A percentile compares a stretch with the other conserved stretches of the same genome.
These are phyloP conservation scores for Nicotiana undulata DNA, from an alignment of 257 asterid genomes.

Conservation along the genomic window DNA sequence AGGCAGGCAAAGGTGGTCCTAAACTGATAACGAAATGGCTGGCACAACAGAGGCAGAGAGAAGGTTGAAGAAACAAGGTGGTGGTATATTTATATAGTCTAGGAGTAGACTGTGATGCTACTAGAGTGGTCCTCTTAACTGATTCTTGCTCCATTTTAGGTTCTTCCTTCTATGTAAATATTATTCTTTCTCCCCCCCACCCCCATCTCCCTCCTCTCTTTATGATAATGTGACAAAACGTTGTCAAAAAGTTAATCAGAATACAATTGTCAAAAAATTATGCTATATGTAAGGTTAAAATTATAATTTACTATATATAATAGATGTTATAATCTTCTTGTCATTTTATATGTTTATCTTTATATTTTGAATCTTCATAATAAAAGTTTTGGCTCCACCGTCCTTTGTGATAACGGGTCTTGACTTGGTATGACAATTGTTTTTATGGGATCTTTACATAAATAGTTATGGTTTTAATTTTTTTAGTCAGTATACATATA, in stretches of 20 bases:
- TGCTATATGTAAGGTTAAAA: no score
- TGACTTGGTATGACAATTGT: background rate
- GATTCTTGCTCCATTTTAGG: background rate
- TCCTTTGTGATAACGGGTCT: background rate
- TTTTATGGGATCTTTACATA: no score
- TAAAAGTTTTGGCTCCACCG: no score
- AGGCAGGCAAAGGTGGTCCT: conserved; percentile 20
- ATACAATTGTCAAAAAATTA: no score
- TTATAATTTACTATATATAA: no score
- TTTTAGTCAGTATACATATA: no score
- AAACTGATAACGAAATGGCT: background rate
- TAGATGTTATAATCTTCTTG: no score
- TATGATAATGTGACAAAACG: no score
- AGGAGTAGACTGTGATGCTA: background rate
- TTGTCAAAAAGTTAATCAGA: no score
- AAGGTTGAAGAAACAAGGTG: background rate
- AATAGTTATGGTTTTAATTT: no score
- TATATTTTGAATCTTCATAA: no score
- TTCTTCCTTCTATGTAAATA: background rate
- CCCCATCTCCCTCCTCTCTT: background rate
- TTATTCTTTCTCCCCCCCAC: background rate
- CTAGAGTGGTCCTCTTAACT: conserved; percentile 26
- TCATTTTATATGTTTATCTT: no score
- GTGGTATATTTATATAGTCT: background rate
- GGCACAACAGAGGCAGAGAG: background rate